Evolutionary conservation across 2,329 filamentous ascomycete species (phyloP), one percentile per base, ranked within the genome.

Genomic region (Fusarium sp.): DNA sequence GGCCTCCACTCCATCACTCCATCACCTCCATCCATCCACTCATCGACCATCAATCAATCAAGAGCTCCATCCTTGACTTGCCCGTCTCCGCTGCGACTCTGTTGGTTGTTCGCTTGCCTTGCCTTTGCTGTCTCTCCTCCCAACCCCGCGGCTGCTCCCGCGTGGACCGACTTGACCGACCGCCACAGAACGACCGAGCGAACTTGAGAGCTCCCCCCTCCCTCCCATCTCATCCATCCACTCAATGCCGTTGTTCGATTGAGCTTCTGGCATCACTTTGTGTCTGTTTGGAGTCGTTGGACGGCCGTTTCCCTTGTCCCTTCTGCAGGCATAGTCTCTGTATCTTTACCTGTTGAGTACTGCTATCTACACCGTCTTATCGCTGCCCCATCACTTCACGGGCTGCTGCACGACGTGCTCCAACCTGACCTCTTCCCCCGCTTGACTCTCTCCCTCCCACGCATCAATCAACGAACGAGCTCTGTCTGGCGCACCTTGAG

Each of bases 141-240:
- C 54, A 52, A 69, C 68, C 69, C 72, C 68, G 62, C 72, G 71
- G 72, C 65, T 74, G 68, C 73, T 74, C 68, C 72, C 72, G 71
- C 58, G 50, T 74, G 71, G 68, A 73, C 68, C 71, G 71, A 74
- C 29, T 66, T 69, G 57, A 74, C 68, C 63, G 68, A 65, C 71
- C 58, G 68, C 72, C 73, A 66, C 72, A 65, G 63, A 74, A 69
- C 54, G 64, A 74, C 66, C 54, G 68, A 72, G 67, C 57, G 68
- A 63, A 65, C 68, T 63, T 65, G 47, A 54, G 47, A 47, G 42
- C 45, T 31, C 27, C 47, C 47, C 47, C 47, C 47, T 54, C 47
- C 47, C 27, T 54, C 47, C 47, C 47, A 54, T 31, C 47, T 31
- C 47, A 54, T 54, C 18, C 47, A 54, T 54, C 65, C 50, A 60